A percentile compares a stretch with the other conserved stretches of the same genome.
These are phyloP conservation scores for Linderina pennispora DNA, from an alignment of 192 early-diverging fungal genomes.

Conservation along the genomic window DNA sequence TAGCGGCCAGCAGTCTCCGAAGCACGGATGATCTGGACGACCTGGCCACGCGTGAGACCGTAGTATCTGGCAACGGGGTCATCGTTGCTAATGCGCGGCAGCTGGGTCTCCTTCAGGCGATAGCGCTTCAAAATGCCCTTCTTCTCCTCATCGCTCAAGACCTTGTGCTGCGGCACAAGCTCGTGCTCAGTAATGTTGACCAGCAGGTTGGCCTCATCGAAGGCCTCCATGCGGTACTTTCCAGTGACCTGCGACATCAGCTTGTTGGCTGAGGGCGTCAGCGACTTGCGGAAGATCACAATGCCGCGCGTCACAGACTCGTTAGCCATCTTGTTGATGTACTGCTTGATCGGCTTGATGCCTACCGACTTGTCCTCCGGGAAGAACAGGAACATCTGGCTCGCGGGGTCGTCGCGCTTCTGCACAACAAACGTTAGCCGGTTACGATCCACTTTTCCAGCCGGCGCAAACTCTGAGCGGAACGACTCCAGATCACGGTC, in stretches of 20 bases:
- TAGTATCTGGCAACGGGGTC: constrained; percentile 97
- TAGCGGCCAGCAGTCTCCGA: constrained; percentile 97
- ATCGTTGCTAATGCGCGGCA: constrained; percentile 79
- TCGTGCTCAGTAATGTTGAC: constrained; percentile 97
- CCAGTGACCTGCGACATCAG: constrained; percentile 43
- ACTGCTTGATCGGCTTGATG: constrained; percentile 85
- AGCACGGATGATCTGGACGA: constrained; percentile 91
- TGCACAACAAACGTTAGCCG: constrained; percentile 80
- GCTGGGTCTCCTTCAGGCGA: constrained; percentile 90
- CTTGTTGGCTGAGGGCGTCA: constrained; percentile 84
- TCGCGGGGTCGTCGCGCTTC: constrained; percentile 70
- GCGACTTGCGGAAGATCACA: constrained; percentile 75
- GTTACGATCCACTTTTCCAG: constrained; percentile 72
- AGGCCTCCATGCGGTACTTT: constrained; percentile 66
- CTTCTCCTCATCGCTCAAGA: constrained; percentile 84
- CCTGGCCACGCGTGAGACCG: constrained; percentile 78
- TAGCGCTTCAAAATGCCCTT: constrained; percentile 84
- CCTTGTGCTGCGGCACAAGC: constrained; percentile 91
- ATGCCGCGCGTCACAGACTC: constrained; percentile 79
- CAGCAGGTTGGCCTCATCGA: constrained; percentile 85
- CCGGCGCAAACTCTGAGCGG: constrained; percentile 55
- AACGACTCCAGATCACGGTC: constrained; percentile 81
- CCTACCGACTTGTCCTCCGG: constrained; percentile 85
- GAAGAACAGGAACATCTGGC: constrained; percentile 89
- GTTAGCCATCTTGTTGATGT: constrained; percentile 67